Percentiles rank a stretch among this genome's conserved stretches.
Evolutionary conservation across 371 early-diverging fungal species (phyloP).

Genomic region (Syncephalis plumigaleata): DNA sequence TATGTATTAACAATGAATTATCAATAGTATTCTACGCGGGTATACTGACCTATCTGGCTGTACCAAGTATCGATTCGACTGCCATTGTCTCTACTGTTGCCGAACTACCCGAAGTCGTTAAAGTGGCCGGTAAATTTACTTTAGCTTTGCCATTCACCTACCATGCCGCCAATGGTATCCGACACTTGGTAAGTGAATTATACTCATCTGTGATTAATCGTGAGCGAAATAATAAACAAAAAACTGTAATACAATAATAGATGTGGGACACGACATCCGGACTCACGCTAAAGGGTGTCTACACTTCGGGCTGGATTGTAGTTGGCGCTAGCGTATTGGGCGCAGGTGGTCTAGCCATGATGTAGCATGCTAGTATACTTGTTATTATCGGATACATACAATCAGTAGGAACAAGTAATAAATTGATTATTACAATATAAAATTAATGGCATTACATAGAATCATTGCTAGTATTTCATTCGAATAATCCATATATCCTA

Average conservation of each 20-base stretch:
- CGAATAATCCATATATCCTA: no score
- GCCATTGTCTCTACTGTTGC: slow-evolving; percentile 28
- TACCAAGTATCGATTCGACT: slow-evolving; percentile 41
- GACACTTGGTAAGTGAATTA: slow-evolving; percentile 53
- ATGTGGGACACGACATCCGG: slow-evolving; percentile 63
- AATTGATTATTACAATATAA: no score
- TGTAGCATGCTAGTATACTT: no score
- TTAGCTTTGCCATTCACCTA: slow-evolving; percentile 59
- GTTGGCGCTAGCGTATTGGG: slow-evolving; percentile 31
- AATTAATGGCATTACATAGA: no score
- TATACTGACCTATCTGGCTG: slow-evolving; percentile 31
- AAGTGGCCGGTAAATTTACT: slow-evolving; percentile 39
- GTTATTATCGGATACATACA: no score
- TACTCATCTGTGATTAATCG: no score
- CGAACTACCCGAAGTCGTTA: slow-evolving; percentile 28
- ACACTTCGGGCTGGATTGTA: slow-evolving; percentile 65
- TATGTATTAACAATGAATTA: background rate
- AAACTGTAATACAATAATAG: slow-evolving; percentile 14
- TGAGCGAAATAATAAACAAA: no score
- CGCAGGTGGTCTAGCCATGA: slow-evolving; percentile 10
- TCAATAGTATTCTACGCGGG: slow-evolving; percentile 43
- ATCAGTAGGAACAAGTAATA: no score
- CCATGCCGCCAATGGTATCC: slow-evolving; percentile 75
- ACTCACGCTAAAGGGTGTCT: slow-evolving; percentile 61
- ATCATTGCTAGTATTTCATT: no score